Base-by-base conservation (phyloP, 208 protist species). In the Crithidia bombi region DNA sequence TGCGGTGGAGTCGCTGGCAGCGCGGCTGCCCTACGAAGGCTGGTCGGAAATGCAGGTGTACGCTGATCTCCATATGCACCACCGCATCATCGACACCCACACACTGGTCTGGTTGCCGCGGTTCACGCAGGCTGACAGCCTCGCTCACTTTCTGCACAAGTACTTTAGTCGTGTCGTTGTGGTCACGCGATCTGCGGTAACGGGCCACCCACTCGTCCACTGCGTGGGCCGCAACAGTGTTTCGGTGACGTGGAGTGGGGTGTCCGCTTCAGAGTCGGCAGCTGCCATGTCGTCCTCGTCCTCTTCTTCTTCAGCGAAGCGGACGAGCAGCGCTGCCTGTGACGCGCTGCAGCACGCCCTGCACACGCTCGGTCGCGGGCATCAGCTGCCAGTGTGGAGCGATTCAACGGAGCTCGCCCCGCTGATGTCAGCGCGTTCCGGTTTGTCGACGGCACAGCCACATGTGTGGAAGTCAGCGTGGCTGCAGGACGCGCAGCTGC, bases 381-480 rank as follows among this genome's bases (percentile, higher is more conserved):
- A 84, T 50, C 70, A 82, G 41, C 77, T 90, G 57, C 89, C 89
- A 0, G 75, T 94, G 17, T 91, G 82, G 73, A 90, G 83, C 1
- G 79, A 88, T 26, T 62, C 87, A 2, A 54, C 36, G 28, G 56
- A 58, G 28, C 50, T 91, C 49, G 73, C 62, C 2, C 83, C 83
- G 19, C 69, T 90, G 63, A 52, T 91, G 41, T 75, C 62, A 4
- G 19, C 23, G 1, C 17, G 23, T 1, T 50, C 57, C 0, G 28
- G 52, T 17, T 21, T 71, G 23, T 5, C 49, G 10, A 35, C 47
- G 73, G 32, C 61, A 49, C 21, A 55, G 39, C 26, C 69, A 74
- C 19, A 78, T 54, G 33, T n/a, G 46, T 67, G 65, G 72, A n/a
- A 46, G 46, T 28, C 38, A 51, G 64, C 58, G 41, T 70, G 63